These are phyloP conservation scores for Podaxis mareebaensis DNA, from an alignment of 768 basidiomycete species.

Conservation along the genomic window DNA sequence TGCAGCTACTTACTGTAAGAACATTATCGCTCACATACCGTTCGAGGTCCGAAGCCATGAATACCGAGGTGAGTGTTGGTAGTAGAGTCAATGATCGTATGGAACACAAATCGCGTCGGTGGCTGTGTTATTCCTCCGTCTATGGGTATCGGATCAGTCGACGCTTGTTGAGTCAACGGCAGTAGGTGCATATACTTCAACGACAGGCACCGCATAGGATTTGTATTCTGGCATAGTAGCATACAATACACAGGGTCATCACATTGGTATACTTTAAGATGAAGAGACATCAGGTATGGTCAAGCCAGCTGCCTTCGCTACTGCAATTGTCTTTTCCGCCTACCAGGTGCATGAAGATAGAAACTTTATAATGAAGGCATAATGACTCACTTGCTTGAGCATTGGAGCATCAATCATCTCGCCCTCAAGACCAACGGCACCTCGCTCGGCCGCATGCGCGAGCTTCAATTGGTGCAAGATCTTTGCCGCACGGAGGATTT, in stretches of 20 bases:
- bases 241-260: background rate
- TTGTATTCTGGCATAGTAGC: background rate
- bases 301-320: conserved; percentile 57
- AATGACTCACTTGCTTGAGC: conserved; percentile 66
- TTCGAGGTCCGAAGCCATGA: conserved; percentile 39
- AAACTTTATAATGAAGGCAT: background rate
- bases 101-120: background rate
- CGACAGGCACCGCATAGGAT: background rate
- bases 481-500: conserved; percentile 73
- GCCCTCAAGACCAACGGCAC: conserved; percentile 77
- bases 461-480: conserved; percentile 68
- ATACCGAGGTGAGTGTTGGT: background rate
- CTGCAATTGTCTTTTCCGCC: conserved; percentile 49
- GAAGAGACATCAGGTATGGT: conserved; percentile 44
- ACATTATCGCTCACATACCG: conserved; percentile 80
- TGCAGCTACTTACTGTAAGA: conserved; percentile 50
- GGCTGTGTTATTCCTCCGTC: conserved; percentile 3
- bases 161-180: background rate
- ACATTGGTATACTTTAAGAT: conserved; percentile 17
- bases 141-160: background rate
- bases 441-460: conserved; percentile 52
- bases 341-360: conserved; percentile 17
- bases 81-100: background rate
- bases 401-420: conserved; percentile 94
- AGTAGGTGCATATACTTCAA: background rate